These are phyloP conservation scores for Avena atlantica DNA, from an alignment of 176 grass and related monocot species.

Conservation along the genomic window DNA sequence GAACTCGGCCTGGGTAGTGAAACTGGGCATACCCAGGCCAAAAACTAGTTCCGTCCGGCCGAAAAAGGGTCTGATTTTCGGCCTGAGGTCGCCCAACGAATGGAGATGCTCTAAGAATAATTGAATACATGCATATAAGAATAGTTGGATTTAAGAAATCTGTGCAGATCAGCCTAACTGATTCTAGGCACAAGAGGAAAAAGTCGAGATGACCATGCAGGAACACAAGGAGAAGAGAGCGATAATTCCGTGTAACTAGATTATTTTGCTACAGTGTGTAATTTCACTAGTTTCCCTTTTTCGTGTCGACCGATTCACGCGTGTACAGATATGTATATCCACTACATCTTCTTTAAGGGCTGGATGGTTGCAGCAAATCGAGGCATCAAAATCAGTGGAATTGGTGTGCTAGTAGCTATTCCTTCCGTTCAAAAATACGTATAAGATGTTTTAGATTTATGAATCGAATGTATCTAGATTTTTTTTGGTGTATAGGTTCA, in stretches of 20 bases:
- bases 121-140: background rate
- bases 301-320: background rate
- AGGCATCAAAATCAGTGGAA: background rate
- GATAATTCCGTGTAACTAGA: background rate
- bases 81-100: no score
- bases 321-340: background rate
- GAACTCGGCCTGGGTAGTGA: no score
- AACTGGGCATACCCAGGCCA: no score
- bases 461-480: no score
- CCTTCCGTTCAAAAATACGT: no score
- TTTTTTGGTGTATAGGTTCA: no score
- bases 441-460: no score
- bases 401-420: no score
- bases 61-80: no score
- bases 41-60: no score
- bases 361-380: no score
- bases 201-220: background rate
- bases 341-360: background rate
- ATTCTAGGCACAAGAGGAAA: background rate
- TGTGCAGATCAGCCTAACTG: background rate
- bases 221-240: background rate
- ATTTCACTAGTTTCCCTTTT: background rate
- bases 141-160: background rate
- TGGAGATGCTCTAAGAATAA: no score
- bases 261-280: background rate